Percentiles rank a stretch among this genome's conserved stretches.
Evolutionary conservation across 176 grass and related monocot genomes (phyloP).

Genomic region (Triticum turgidum): DNA sequence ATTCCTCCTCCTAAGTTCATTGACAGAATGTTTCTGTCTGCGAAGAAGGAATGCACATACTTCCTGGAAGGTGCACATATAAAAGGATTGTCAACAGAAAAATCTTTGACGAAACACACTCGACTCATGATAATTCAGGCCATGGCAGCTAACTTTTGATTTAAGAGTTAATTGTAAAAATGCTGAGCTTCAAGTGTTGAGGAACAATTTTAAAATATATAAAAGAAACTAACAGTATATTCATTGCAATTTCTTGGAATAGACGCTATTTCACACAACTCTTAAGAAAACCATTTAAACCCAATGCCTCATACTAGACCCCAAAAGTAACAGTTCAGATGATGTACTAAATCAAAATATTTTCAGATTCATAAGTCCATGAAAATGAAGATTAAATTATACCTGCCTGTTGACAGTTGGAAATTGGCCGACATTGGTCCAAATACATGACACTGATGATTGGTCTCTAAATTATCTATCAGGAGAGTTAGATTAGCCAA

Average conservation of each 20-base stretch:
- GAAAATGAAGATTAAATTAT: constrained; percentile 44
- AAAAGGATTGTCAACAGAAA: constrained; percentile 32
- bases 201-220: not conserved
- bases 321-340: constrained; percentile 21
- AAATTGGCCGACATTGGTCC: constrained; percentile 66
- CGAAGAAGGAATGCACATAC: constrained; percentile 52
- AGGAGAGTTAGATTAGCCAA: constrained; percentile 51
- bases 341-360: constrained; percentile 1
- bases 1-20: constrained; percentile 45
- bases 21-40: constrained; percentile 47
- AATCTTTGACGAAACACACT: constrained; percentile 14
- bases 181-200: not conserved
- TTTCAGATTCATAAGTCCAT: not conserved
- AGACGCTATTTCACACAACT: not conserved
- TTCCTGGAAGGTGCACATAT: constrained; percentile 51
- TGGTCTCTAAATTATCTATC: constrained; percentile 55
- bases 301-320: not conserved
- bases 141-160: not conserved
- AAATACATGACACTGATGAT: constrained; percentile 56
- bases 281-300: constrained; percentile 14
- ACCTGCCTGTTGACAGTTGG: constrained; percentile 62
- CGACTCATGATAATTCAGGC: not conserved
- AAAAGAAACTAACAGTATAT: not conserved
- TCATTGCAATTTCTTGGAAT: not conserved
- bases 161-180: not conserved